phyloP scores from a whole-genome alignment of 257 asterid species.

The Solanum dulcamara region DNA sequence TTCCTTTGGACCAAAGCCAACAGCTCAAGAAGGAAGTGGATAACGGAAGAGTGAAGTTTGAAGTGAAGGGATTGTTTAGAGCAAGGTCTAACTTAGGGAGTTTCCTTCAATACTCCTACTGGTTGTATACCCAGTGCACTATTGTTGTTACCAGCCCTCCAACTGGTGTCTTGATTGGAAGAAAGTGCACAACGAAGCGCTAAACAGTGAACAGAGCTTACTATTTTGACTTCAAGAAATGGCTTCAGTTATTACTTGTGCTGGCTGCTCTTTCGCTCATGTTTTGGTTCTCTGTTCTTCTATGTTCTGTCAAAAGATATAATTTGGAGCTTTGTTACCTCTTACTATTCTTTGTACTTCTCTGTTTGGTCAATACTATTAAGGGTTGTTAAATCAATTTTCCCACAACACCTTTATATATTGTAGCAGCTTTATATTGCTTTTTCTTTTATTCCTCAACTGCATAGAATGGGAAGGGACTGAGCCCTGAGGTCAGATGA shows the following conservation, averaged over 20 bases:
- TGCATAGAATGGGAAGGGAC: background rate
- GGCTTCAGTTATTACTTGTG: background rate
- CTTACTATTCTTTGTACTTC: background rate
- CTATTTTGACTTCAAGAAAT: background rate
- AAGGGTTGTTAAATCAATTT: background rate
- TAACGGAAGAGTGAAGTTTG: slow-evolving; percentile 47
- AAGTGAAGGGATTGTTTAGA: slow-evolving; percentile 54
- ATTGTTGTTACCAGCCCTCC: slow-evolving; percentile 68
- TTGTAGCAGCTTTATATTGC: background rate
- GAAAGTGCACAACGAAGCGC: slow-evolving; percentile 50
- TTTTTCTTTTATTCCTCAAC: background rate
- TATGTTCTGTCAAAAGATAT: background rate
- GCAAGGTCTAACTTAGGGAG: slow-evolving; percentile 63
- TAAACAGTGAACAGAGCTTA: background rate
- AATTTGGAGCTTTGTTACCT: background rate
- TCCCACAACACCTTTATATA: background rate
- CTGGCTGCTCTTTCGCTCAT: background rate
- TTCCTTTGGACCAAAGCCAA: slow-evolving; percentile 31
- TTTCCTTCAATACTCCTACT: slow-evolving; percentile 56
- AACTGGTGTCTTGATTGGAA: slow-evolving; percentile 56
- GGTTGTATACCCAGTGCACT: slow-evolving; percentile 56
- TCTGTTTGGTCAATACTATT: background rate
- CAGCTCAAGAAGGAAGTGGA: slow-evolving; percentile 47
- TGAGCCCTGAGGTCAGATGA: background rate
- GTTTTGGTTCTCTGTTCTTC: background rate